Evolutionary conservation across 2,329 filamentous ascomycete species (phyloP).

Genomic region (Purpureocillium takamizusanense): DNA sequence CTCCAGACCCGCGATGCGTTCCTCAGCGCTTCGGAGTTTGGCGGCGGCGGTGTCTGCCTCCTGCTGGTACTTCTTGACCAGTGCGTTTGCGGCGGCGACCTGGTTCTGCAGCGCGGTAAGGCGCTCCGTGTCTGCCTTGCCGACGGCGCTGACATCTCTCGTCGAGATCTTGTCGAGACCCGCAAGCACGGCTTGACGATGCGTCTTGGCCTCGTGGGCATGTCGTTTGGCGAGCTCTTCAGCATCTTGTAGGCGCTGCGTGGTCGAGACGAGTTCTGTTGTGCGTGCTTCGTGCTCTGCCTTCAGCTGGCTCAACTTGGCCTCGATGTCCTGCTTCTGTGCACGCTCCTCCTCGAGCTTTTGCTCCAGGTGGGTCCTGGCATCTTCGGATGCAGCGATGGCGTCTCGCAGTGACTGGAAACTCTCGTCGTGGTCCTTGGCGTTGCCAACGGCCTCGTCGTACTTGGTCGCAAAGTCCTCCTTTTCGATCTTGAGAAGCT

Average conservation of each 20-base stretch:
- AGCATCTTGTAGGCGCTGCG: constrained; percentile 68
- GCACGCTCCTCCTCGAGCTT: constrained; percentile 76
- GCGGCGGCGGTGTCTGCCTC: constrained; percentile 83
- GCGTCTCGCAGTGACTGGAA: constrained; percentile 70
- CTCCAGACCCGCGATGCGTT: constrained; percentile 91
- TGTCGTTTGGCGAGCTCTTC: constrained; percentile 85
- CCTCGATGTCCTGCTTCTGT: constrained; percentile 66
- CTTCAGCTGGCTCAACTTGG: constrained; percentile 66
- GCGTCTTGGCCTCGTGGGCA: constrained; percentile 76
- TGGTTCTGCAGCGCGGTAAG: constrained; percentile 70
- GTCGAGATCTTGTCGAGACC: constrained; percentile 68
- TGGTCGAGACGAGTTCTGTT: constrained; percentile 65
- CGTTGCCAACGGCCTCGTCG: constrained; percentile 55
- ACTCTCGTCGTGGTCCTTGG: constrained; percentile 60
- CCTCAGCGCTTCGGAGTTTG: constrained; percentile 84
- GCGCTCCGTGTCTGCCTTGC: constrained; percentile 52
- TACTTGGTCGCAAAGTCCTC: constrained; percentile 63
- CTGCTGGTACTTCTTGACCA: constrained; percentile 82
- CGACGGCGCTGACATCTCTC: constrained; percentile 38
- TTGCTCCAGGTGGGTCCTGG: constrained; percentile 65
- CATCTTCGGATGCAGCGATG: constrained; percentile 69
- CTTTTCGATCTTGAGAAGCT: constrained; percentile 79
- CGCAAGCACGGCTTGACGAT: constrained; percentile 72
- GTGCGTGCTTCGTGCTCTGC: constrained; percentile 75
- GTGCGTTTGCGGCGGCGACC: constrained; percentile 63